Evolutionary conservation across 179 eudicot species (phyloP).

Genomic region (Carnegiea gigantea): DNA sequence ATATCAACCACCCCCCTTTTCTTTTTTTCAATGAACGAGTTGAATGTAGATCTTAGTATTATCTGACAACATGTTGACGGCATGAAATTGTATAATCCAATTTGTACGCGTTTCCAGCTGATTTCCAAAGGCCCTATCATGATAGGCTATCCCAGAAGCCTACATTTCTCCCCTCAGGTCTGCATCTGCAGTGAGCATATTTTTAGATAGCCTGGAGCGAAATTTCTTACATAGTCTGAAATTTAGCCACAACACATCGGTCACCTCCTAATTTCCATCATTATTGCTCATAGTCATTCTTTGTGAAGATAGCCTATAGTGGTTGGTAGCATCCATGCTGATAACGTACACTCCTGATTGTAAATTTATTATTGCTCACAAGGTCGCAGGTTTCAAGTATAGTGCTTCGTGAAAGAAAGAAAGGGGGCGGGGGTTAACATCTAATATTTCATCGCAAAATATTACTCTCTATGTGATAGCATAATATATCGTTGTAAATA

Average conservation of each 20-base stretch:
- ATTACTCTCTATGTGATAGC: no score
- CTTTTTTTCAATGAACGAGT: neutral
- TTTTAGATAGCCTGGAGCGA: neutral
- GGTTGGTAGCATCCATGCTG: neutral
- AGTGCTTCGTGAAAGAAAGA: neutral
- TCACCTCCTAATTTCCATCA: neutral
- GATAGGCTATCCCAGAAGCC: neutral
- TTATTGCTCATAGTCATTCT: neutral
- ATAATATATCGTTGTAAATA: neutral
- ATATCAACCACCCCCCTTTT: neutral
- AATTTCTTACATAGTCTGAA: neutral
- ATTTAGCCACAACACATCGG: neutral
- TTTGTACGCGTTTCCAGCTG: neutral
- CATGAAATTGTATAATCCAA: neutral
- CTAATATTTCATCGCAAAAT: no score
- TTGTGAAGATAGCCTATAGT: neutral
- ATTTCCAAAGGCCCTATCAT: neutral
- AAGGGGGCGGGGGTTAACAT: neutral
- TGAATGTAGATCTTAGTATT: neutral
- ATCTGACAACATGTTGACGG: neutral
- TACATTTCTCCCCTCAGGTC: neutral
- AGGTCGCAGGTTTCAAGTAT: neutral
- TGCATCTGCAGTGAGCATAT: no score
- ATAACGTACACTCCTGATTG: neutral
- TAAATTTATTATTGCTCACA: neutral